phyloP scores from a whole-genome alignment of 768 basidiomycete genomes.

The Pisolithus albus region DNA sequence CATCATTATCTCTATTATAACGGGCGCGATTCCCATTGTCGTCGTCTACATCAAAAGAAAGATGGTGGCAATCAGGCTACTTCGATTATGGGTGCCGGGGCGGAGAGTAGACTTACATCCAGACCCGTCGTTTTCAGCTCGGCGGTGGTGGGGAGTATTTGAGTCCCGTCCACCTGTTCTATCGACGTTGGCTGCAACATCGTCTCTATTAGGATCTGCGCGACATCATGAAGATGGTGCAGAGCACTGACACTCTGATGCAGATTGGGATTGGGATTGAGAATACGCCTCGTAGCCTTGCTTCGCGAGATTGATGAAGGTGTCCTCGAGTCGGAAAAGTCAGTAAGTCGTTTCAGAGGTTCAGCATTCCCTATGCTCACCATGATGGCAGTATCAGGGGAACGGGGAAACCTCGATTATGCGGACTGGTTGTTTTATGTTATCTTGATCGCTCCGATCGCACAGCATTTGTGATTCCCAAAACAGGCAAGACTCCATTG shows the following conservation, averaged over 20 bases:
- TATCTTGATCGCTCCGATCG: background rate
- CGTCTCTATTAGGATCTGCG: too few species aligned
- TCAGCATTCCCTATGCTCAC: conserved; percentile 10
- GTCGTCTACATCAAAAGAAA: too few species aligned
- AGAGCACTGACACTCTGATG: conserved; percentile 3
- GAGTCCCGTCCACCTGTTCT: too few species aligned
- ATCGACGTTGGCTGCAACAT: too few species aligned
- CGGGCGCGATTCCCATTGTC: too few species aligned
- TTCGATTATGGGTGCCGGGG: too few species aligned
- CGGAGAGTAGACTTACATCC: too few species aligned
- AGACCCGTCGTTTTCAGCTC: too few species aligned
- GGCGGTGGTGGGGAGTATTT: too few species aligned
- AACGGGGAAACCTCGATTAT: background rate
- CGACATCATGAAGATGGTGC: background rate
- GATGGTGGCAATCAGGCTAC: too few species aligned
- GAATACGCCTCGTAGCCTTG: conserved; percentile 51
- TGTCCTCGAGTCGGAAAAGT: conserved; percentile 39
- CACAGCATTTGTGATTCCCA: background rate
- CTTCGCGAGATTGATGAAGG: conserved; percentile 64
- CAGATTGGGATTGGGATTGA: conserved; percentile 10
- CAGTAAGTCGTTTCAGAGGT: background rate
- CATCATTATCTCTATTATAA: too few species aligned
- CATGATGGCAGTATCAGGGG: conserved; percentile 11
- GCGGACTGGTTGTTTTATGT: background rate
- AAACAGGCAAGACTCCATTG: background rate